A percentile compares a stretch with the other conserved stretches of the same genome.
phyloP scores from a whole-genome alignment of 1,284 basidiomycete genomes.

The Erythrobasidium hasegawianum region DNA sequence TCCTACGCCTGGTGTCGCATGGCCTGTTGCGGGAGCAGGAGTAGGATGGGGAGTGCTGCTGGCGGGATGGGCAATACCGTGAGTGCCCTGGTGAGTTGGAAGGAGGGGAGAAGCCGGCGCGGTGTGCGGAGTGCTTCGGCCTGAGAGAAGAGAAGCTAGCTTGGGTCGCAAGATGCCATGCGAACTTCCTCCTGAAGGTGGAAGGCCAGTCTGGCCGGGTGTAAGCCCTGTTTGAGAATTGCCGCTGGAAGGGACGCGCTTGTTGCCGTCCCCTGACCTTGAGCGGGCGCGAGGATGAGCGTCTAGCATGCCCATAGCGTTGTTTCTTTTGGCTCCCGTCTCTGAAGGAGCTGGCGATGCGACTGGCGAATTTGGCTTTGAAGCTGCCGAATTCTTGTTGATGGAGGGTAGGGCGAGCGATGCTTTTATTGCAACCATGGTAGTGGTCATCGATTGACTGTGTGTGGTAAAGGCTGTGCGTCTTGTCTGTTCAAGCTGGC shows the following conservation, averaged over 20 bases:
- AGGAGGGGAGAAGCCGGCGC: background rate
- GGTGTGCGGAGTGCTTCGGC: slow-evolving; percentile 11
- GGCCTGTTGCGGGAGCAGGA: background rate
- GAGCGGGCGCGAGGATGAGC: slow-evolving; percentile 13
- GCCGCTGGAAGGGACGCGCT: background rate
- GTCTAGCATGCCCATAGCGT: slow-evolving; percentile 11
- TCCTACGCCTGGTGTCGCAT: background rate
- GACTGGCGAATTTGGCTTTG: slow-evolving; percentile 6
- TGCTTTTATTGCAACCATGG: slow-evolving; percentile 29
- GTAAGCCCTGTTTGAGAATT: background rate
- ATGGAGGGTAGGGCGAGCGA: slow-evolving; percentile 25
- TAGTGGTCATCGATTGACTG: background rate
- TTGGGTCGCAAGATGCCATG: slow-evolving; percentile 8
- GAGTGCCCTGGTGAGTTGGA: background rate
- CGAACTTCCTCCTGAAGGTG: slow-evolving; percentile 8
- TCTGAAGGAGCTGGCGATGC: slow-evolving; percentile 21
- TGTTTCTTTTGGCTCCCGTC: slow-evolving; percentile 14
- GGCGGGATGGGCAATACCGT: too few species aligned
- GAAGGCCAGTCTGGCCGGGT: background rate
- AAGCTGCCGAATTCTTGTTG: slow-evolving; percentile 8
- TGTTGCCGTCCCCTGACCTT: slow-evolving; percentile 25
- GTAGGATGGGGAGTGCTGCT: background rate
- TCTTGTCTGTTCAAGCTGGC: too few species aligned
- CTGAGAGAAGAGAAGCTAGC: slow-evolving; percentile 32
- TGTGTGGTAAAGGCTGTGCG: too few species aligned